Evolutionary conservation across 805 yeast genomes (phyloP), one percentile per base, ranked within the genome.

Genomic region (Saccharomycopsis malanga): DNA sequence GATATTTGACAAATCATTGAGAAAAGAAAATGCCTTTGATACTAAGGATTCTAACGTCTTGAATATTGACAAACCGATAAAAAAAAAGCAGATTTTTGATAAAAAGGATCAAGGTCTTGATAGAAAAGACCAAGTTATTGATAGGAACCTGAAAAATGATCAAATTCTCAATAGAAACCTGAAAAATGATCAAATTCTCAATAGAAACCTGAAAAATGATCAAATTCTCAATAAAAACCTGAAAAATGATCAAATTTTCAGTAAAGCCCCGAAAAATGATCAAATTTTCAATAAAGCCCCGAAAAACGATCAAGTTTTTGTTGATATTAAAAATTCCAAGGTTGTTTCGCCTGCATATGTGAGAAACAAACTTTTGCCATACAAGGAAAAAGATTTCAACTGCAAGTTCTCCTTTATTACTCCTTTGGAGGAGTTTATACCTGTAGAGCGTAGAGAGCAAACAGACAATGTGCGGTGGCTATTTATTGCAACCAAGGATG

Each of bases 311-410:
- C 7, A 21, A 22, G 24, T 38, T 15, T 38, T 38, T 21, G 29
- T 44, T 44, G 52, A 48, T 38, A 44, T 48, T 7, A 25, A 47
- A 30, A 44, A 30, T 22, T 7, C 12, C 18, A 34, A 32, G 23
- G 29, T 32, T 3, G 22, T 48, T 20, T 35, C 46, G 14, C 14
- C 21, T 5, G 17, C 23, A 3, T 42, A 21, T 27, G 21, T 44
- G 15, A 30, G 14, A 21, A 34, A 39, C 21, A 45, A 35, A 29
- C 27, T 52, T 10, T 30, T 48, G 14, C 53, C 50, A 1, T 52
- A 49, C 29, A 17, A 24, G 22, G 48, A 34, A 24, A 52, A 52
- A 17, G 53, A 52, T 37, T 52, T 52, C 34, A 38, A 48, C 18
- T 52, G 54, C 27, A 48, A 43, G 23, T 42, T 52, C 25, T 30